Evolutionary conservation across 1,284 basidiomycete species (phyloP).

Genomic region (Thecaphora thlaspeos): DNA sequence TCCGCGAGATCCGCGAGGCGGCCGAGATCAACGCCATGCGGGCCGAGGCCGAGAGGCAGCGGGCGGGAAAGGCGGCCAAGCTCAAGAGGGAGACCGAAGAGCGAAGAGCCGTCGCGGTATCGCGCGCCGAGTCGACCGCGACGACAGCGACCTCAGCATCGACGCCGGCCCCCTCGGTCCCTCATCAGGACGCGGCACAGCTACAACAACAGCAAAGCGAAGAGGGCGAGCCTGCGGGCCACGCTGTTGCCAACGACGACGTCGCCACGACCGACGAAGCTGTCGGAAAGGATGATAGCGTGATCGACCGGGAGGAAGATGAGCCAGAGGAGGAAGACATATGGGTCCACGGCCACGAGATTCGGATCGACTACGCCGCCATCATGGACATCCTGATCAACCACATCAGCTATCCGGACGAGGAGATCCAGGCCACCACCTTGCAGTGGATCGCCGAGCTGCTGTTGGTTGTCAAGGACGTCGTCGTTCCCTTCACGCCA

Average conservation of each 20-base stretch:
- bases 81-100: neutral
- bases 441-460: conserved; percentile 92
- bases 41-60: conserved; percentile 20
- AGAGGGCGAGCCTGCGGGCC: no score
- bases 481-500: conserved; percentile 92
- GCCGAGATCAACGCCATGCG: conserved; percentile 31
- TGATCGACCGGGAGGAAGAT: conserved; percentile 58
- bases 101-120: neutral
- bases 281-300: conserved; percentile 41
- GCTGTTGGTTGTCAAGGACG: conserved; percentile 79
- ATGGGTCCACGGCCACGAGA: conserved; percentile 90
- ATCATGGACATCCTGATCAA: conserved; percentile 93
- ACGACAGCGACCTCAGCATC: neutral
- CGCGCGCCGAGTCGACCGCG: neutral
- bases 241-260: no score
- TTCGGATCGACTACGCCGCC: conserved; percentile 83
- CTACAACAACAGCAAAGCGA: conserved; percentile 1
- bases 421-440: conserved; percentile 60
- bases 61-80: conserved; percentile 3
- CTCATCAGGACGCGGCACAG: no score
- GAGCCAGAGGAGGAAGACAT: conserved; percentile 61
- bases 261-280: no score
- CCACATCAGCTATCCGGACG: conserved; percentile 73
- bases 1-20: conserved; percentile 69
- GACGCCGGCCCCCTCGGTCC: no score